Percentiles rank a stretch among this genome's conserved stretches.
These are phyloP conservation scores for Elsinoe perseae DNA, from an alignment of 2,329 filamentous ascomycete species.

Conservation along the genomic window DNA sequence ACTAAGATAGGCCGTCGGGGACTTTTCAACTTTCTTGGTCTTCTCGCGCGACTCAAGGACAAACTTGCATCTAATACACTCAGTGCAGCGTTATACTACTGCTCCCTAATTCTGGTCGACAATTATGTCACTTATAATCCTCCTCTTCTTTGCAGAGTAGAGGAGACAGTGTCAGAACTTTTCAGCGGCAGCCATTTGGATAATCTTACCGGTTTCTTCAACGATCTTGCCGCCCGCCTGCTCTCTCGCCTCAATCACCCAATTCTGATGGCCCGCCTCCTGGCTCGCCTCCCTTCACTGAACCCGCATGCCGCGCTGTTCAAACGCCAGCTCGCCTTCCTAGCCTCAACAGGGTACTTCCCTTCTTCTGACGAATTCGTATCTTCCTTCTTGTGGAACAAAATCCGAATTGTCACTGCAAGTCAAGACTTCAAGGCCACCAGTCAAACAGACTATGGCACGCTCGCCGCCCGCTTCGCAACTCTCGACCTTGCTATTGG, in stretches of 20 bases:
- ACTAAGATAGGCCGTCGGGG: background rate
- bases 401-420: slow-evolving; percentile 6
- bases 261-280: slow-evolving; percentile 49
- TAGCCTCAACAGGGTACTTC: slow-evolving; percentile 48
- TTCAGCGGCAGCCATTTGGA: background rate
- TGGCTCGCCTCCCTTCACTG: slow-evolving; percentile 52
- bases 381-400: background rate
- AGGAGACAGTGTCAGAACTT: background rate
- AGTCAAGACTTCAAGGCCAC: slow-evolving; percentile 43
- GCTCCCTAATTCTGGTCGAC: slow-evolving; percentile 1
- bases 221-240: background rate
- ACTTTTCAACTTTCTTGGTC: background rate
- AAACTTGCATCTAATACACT: background rate
- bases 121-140: background rate
- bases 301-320: slow-evolving; percentile 50
- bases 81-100: background rate
- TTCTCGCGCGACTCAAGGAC: background rate
- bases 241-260: slow-evolving; percentile 37
- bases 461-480: slow-evolving; percentile 56
- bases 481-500: slow-evolving; percentile 72
- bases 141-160: background rate
- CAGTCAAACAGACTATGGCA: slow-evolving; percentile 56
- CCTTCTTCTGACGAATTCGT: background rate
- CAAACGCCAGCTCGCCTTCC: slow-evolving; percentile 57
- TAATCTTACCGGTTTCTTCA: too few relatives aligned